phyloP scores from a whole-genome alignment of 2,329 filamentous ascomycete genomes.

The Xylaria sp. region DNA sequence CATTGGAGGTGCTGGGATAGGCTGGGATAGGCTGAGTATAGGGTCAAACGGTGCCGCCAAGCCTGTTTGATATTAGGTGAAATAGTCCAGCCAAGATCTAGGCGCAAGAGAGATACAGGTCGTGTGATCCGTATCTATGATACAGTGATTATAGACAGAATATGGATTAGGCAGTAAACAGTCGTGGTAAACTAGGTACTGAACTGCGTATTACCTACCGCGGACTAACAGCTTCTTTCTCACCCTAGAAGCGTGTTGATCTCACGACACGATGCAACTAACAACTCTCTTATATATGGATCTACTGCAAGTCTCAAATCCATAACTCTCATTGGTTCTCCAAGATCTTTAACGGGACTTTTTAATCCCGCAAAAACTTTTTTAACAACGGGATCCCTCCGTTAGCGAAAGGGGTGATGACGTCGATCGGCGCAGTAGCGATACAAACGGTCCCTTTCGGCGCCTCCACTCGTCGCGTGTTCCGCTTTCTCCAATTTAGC shows the following conservation, averaged over 20 bases:
- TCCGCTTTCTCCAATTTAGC: slow-evolving; percentile 16
- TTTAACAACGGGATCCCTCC: background rate
- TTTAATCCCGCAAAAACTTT: slow-evolving; percentile 22
- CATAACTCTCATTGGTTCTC: slow-evolving; percentile 15
- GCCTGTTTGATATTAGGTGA: background rate
- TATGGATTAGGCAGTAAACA: background rate
- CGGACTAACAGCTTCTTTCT: background rate
- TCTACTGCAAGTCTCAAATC: too few species aligned
- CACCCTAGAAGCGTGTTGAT: background rate
- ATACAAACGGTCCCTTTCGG: slow-evolving; percentile 1
- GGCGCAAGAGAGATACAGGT: background rate
- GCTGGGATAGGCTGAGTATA: background rate
- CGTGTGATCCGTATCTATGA: background rate
- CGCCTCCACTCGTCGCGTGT: slow-evolving; percentile 19
- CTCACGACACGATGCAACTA: background rate
- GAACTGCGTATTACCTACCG: background rate
- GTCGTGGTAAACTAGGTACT: background rate
- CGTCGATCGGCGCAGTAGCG: slow-evolving; percentile 24
- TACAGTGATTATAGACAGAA: too few species aligned
- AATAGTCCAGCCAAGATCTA: slow-evolving; percentile 7
- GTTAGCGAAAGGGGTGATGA: slow-evolving; percentile 15
- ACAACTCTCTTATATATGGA: too few species aligned
- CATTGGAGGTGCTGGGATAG: slow-evolving; percentile 6
- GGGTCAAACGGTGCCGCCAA: background rate
- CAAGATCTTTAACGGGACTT: background rate